A percentile compares a stretch with the other conserved stretches of the same genome.
These are phyloP conservation scores for Salix dunnii DNA, from an alignment of 345 rosid species.

Conservation along the genomic window DNA sequence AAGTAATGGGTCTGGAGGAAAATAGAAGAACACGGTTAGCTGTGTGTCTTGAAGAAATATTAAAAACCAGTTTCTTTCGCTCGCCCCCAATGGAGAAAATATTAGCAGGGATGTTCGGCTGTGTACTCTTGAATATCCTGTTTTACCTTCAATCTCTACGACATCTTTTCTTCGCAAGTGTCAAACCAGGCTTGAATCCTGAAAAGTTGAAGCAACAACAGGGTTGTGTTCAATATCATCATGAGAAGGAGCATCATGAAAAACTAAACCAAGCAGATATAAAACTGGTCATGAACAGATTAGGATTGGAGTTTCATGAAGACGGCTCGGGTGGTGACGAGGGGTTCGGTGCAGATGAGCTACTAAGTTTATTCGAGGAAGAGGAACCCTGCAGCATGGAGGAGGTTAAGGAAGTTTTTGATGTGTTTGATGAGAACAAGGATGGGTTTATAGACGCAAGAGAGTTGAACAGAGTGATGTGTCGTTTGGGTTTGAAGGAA, in stretches of 20 bases:
- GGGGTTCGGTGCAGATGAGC: too few species aligned
- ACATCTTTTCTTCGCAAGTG: background rate
- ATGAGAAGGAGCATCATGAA: background rate
- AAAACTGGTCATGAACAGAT: conserved; percentile 17
- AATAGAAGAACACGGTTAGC: too few species aligned
- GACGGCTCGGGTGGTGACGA: background rate
- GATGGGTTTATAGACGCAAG: conserved; percentile 65
- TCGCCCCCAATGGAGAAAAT: too few species aligned
- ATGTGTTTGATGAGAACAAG: conserved; percentile 50
- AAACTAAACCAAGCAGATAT: conserved; percentile 12
- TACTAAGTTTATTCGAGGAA: conserved; percentile 20
- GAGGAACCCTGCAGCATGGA: conserved; percentile 35
- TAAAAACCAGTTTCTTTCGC: too few species aligned
- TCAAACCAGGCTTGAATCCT: background rate
- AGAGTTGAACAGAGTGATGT: conserved; percentile 6
- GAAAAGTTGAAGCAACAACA: background rate
- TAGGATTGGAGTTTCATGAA: conserved; percentile 2
- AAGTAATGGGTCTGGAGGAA: too few species aligned
- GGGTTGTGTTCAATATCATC: background rate
- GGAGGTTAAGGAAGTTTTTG: conserved; percentile 48
- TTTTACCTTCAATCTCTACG: background rate
- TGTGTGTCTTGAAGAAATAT: too few species aligned
- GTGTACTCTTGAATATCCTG: background rate
- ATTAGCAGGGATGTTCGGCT: too few species aligned
- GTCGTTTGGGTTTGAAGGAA: conserved; percentile 10